Percentiles rank a stretch among this genome's conserved stretches.
Conservation (phyloP, 2,329 filamentous ascomycete genomes). For the Apiospora malaysiana region DNA sequence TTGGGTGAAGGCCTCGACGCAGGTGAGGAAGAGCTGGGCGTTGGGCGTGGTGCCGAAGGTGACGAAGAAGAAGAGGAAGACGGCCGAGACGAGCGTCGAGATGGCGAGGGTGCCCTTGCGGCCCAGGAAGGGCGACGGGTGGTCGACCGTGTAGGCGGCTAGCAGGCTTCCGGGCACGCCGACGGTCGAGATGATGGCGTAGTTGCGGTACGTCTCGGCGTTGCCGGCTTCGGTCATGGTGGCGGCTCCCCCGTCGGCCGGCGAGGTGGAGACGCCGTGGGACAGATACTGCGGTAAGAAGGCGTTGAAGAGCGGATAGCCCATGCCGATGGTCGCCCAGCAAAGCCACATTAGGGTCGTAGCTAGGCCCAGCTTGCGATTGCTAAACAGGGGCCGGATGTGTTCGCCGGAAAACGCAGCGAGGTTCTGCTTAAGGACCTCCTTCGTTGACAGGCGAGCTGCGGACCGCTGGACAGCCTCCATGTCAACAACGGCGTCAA, state of each 20-base stretch:
- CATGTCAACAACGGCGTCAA: conserved; percentile 60
- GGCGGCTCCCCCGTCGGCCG: conserved; percentile 34
- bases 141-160: conserved; percentile 74
- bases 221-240: conserved; percentile 29
- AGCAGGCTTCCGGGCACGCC: conserved; percentile 80
- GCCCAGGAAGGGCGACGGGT: conserved; percentile 66
- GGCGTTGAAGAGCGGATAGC: conserved; percentile 86
- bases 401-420: conserved; percentile 70
- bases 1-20: conserved; percentile 73
- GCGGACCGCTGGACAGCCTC: conserved; percentile 35
- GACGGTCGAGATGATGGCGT: conserved; percentile 77
- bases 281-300: conserved; percentile 88
- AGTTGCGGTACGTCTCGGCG: conserved; percentile 73
- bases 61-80: conserved; percentile 73
- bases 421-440: conserved; percentile 63
- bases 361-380: conserved; percentile 55
- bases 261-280: conserved; percentile 53
- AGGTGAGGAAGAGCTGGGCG: conserved; percentile 69
- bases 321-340: conserved; percentile 85
- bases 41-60: conserved; percentile 60
- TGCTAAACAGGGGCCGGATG: conserved; percentile 69
- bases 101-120: conserved; percentile 74
- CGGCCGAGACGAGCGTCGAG: conserved; percentile 69
- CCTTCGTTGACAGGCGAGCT: conserved; percentile 38
- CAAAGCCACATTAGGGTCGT: conserved; percentile 74